Conservation (phyloP, 176 grass and related monocot species). For the Musa schizocarpa region DNA sequence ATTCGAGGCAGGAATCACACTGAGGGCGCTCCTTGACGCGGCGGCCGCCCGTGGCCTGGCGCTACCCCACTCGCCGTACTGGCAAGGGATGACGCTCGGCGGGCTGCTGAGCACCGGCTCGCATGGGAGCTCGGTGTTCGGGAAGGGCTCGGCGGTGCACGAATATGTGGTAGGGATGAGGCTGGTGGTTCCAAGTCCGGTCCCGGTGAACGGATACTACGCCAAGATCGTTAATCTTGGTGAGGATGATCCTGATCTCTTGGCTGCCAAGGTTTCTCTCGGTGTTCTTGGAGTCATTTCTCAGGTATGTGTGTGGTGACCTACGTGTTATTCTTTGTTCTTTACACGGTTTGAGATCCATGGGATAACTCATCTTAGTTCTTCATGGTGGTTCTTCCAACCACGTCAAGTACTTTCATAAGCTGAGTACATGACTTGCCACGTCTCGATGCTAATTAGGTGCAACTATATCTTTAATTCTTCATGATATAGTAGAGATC, state of each 20-base stretch:
- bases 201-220: constrained; percentile 25
- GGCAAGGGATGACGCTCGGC: constrained; percentile 45
- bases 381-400: too few species aligned
- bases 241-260: constrained; percentile 32
- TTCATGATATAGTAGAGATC: too few species aligned
- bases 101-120: constrained; percentile 32
- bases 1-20: neutral
- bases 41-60: constrained; percentile 35
- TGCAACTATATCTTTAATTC: too few species aligned
- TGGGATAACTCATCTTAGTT: too few species aligned
- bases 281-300: constrained; percentile 66
- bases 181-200: constrained; percentile 38
- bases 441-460: too few species aligned
- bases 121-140: too few species aligned
- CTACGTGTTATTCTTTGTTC: neutral
- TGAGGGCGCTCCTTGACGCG: constrained; percentile 30
- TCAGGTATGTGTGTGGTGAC: constrained; percentile 28
- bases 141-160: constrained; percentile 29
- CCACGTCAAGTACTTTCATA: too few species aligned
- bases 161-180: constrained; percentile 51
- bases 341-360: too few species aligned
- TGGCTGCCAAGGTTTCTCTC: constrained; percentile 58
- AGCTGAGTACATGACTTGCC: too few species aligned
- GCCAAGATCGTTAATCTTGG: constrained; percentile 26
- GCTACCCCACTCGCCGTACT: constrained; percentile 50